Evolutionary conservation across 2,329 filamentous ascomycete genomes (phyloP).

Genomic region (Aspergillus sp.): DNA sequence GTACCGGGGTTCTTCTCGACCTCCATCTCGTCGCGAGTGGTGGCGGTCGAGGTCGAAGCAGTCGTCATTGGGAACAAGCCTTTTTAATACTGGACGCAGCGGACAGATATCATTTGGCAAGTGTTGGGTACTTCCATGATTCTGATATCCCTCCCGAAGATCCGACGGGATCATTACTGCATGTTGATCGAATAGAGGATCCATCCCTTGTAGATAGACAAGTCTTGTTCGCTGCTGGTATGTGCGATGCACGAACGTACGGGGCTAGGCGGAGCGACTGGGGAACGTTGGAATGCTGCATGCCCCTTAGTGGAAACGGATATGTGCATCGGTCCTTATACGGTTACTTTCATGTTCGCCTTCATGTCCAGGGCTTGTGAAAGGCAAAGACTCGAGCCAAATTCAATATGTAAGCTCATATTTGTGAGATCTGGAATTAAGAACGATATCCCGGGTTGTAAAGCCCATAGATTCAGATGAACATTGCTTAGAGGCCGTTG

Average conservation of each 20-base stretch:
- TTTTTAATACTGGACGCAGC: background rate
- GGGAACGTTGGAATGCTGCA: background rate
- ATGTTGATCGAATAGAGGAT: background rate
- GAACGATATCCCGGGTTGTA: too few relatives aligned
- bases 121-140: background rate
- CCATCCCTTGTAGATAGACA: background rate
- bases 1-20: background rate
- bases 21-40: background rate
- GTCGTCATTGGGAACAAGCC: background rate
- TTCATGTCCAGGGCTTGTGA: too few relatives aligned
- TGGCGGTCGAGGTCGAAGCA: background rate
- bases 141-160: background rate
- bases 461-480: too few relatives aligned
- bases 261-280: background rate
- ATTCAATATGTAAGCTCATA: too few relatives aligned
- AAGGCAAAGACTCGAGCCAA: too few relatives aligned
- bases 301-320: background rate
- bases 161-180: background rate
- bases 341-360: background rate
- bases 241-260: background rate
- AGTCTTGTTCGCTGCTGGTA: background rate
- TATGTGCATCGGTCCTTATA: background rate
- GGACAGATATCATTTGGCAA: background rate
- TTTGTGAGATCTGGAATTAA: too few relatives aligned
- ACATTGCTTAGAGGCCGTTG: background rate